Base-by-base conservation (phyloP, 2,329 filamentous ascomycete species). In the Myriosclerotinia scirpicola region DNA sequence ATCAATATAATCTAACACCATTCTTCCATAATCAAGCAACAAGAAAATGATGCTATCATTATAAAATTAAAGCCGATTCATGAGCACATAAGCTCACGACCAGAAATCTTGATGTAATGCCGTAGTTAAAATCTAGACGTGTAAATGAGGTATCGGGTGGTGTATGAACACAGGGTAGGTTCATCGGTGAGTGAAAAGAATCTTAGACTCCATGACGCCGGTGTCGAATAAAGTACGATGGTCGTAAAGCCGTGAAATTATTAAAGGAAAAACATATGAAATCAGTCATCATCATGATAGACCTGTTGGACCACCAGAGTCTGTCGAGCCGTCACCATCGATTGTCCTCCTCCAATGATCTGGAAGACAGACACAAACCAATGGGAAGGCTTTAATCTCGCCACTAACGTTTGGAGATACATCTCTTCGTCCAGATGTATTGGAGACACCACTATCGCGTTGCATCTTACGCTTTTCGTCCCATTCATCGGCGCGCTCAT, bases 301-400 rank as follows among this genome's bases (percentile, higher is more conserved):
- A 36, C 66, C 70, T 36, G 72, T 73, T 54, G 73, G 78, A 67
- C 77, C 83, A 65, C 82, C 84, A 12, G 84, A 83, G 74, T 90
- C 88, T 5, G 87, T 89, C 38, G 87, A 90, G 42, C 85, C 84
- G 74, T 97, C 93, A 67, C 93, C 92, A 71, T 98, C 94, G 73
- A 98, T 96, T 2, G 94, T 98, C 80, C 95, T 97, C 75, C 89
- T 88, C 94, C 94, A 99, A 78, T 97, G 93, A 75, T 97, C 91
- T 36, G 94, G 95, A 42, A 97, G 82, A 78, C 95, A 98, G 53
- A 98, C 92, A 76, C 94, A 99, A 60, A 99, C 94, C 70, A 99
- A 84, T 54, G 95, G 95, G 83, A 98, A 98, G 42, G 95, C 95
- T 79, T 98, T 98, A 81, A 98, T 95, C 77, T 98, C 94, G 68